Conservation (phyloP, 257 asterid species). For the Mitragyna speciosa region DNA sequence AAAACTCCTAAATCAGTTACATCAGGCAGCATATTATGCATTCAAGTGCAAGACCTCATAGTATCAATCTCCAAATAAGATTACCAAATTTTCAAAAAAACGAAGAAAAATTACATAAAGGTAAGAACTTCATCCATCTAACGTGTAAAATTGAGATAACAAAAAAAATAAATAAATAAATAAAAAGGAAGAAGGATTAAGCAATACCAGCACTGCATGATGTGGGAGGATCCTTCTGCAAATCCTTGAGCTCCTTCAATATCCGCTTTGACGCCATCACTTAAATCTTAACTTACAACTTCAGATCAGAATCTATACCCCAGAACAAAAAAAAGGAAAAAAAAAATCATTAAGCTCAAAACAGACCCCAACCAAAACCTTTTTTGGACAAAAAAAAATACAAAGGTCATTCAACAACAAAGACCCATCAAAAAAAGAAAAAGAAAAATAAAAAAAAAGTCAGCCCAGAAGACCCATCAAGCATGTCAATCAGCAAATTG, state of each 20-base stretch:
- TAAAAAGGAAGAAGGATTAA: background rate
- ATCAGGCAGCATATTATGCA: background rate
- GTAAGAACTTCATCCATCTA: background rate
- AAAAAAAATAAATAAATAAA: too few relatives aligned
- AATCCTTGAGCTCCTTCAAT: conserved; percentile 50
- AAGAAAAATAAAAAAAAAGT: background rate
- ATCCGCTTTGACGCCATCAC: conserved; percentile 46
- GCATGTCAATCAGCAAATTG: background rate
- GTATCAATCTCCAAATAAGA: background rate
- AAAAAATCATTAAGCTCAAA: conserved; percentile 15
- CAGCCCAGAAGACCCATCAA: conserved; percentile 8
- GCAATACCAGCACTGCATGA: conserved; percentile 47
- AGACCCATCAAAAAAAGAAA: background rate
- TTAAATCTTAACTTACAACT: conserved; percentile 11
- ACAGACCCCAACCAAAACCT: background rate
- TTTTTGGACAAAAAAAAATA: background rate
- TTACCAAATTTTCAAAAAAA: background rate
- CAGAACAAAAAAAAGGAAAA: conserved; percentile 3
- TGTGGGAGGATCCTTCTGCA: conserved; percentile 52
- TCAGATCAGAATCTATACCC: conserved; percentile 26
- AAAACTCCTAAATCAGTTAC: background rate
- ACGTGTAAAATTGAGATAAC: background rate
- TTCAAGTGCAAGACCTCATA: background rate
- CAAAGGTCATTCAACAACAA: background rate
- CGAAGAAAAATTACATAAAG: background rate